A percentile compares a stretch with the other conserved stretches of the same genome.
Evolutionary conservation across 2,329 filamentous ascomycete species (phyloP).

Genomic region (Fusarium luffae): DNA sequence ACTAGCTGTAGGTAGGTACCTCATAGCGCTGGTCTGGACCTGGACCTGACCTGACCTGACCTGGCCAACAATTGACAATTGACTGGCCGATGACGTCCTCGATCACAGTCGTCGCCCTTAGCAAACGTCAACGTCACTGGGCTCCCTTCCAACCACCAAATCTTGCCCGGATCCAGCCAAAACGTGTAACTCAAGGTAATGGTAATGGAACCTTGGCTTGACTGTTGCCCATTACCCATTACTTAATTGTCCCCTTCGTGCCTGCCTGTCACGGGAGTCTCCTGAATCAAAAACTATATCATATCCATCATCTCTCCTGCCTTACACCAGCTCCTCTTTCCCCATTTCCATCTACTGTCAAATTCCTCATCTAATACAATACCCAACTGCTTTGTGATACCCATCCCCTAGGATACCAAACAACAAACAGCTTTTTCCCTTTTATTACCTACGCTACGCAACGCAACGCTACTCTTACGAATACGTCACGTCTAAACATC

Average conservation of each 20-base stretch:
- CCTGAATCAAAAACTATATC: constrained; percentile 40
- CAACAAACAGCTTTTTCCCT: constrained; percentile 33
- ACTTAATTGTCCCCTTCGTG: constrained; percentile 17
- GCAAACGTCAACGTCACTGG: constrained; percentile 53
- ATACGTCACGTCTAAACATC: constrained; percentile 3
- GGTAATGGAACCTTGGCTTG: constrained; percentile 17
- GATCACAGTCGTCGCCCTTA: constrained; percentile 44
- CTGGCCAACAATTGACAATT: constrained; percentile 29
- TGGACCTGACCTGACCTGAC: constrained; percentile 5
- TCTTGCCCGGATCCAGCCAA: constrained; percentile 39
- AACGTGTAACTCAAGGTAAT: constrained; percentile 25
- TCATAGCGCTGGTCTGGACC: constrained; percentile 10
- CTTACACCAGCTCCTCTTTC: background rate
- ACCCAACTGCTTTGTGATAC: constrained; percentile 47
- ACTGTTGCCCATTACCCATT: background rate
- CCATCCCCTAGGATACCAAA: constrained; percentile 41
- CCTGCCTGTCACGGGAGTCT: constrained; percentile 33
- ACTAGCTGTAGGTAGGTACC: background rate
- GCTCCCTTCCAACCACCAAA: constrained; percentile 25
- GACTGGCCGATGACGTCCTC: constrained; percentile 49
- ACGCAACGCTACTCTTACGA: background rate
- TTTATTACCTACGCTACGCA: constrained; percentile 20
- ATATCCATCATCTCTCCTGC: constrained; percentile 40
- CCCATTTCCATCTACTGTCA: constrained; percentile 26
- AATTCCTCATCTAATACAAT: constrained; percentile 38